These are phyloP conservation scores for Suhomyces emberorum DNA, from an alignment of 805 yeast species.

Conservation along the genomic window DNA sequence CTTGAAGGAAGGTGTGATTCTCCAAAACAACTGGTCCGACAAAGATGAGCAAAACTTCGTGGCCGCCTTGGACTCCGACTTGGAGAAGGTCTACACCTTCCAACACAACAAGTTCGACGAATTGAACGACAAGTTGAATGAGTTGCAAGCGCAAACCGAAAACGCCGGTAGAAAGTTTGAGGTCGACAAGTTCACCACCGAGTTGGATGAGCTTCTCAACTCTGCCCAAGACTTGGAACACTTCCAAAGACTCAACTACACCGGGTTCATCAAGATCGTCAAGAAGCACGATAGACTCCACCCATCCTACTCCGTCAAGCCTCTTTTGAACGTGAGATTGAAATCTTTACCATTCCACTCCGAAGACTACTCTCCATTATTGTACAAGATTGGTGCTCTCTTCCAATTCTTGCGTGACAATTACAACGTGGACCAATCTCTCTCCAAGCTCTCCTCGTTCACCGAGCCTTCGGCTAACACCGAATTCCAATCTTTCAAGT, in stretches of 20 bases:
- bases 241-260: constrained; percentile 87
- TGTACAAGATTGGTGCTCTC: constrained; percentile 76
- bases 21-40: constrained; percentile 57
- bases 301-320: constrained; percentile 82
- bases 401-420: constrained; percentile 82
- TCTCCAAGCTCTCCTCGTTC: constrained; percentile 48
- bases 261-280: constrained; percentile 92
- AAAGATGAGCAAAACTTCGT: constrained; percentile 71
- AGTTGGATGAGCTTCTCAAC: constrained; percentile 69
- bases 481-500: constrained; percentile 67
- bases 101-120: constrained; percentile 66
- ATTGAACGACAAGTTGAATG: constrained; percentile 60
- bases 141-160: constrained; percentile 57
- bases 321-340: constrained; percentile 82
- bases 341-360: constrained; percentile 86
- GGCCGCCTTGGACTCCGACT: constrained; percentile 58
- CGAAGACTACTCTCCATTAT: constrained; percentile 90
- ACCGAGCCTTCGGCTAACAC: constrained; percentile 32
- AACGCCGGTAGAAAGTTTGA: constrained; percentile 43
- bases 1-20: constrained; percentile 62
- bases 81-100: constrained; percentile 75
- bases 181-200: constrained; percentile 57
- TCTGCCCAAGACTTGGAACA: constrained; percentile 83
- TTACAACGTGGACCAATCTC: constrained; percentile 47
- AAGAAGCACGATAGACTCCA: constrained; percentile 94